Evolutionary conservation across 129 eudicot species (phyloP).

Genomic region (Artemisia annua): DNA sequence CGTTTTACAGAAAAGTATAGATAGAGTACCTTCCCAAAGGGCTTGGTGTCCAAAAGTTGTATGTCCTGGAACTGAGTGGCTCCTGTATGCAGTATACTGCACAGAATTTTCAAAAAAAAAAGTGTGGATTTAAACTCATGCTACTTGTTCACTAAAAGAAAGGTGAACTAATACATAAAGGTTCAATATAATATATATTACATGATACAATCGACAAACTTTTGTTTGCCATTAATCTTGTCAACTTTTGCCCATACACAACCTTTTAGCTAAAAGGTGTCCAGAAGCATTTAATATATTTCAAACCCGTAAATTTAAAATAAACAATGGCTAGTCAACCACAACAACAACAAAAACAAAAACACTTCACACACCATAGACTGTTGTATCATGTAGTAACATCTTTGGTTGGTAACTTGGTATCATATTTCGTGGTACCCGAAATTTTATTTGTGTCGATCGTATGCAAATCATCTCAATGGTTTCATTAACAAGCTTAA

Average conservation of each 20-base stretch:
- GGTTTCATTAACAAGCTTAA: too few relatives aligned
- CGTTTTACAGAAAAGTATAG: not conserved
- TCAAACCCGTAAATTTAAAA: too few relatives aligned
- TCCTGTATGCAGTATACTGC: conserved; percentile 83
- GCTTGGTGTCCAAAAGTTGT: conserved; percentile 87
- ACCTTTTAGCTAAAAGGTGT: conserved; percentile 34
- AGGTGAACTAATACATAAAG: too few relatives aligned
- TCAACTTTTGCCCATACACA: conserved; percentile 34
- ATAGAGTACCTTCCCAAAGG: conserved; percentile 76
- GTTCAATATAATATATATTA: too few relatives aligned
- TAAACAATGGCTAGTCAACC: too few relatives aligned
- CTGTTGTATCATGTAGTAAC: too few relatives aligned
- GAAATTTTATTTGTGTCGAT: not conserved
- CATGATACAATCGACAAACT: not conserved
- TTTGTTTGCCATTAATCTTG: conserved; percentile 24
- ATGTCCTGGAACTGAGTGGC: conserved; percentile 90
- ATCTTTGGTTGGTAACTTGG: too few relatives aligned
- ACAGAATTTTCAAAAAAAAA: not conserved
- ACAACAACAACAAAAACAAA: not conserved
- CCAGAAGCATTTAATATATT: not conserved
- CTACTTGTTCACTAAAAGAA: too few relatives aligned
- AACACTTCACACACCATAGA: too few relatives aligned
- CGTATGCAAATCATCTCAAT: not conserved
- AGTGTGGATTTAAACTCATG: too few relatives aligned
- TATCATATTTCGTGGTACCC: too few relatives aligned